Percentiles rank a stretch among this genome's conserved stretches.
These are phyloP conservation scores for Debaryomyces coudertii DNA, from an alignment of 1,139 yeast species.

Conservation along the genomic window DNA sequence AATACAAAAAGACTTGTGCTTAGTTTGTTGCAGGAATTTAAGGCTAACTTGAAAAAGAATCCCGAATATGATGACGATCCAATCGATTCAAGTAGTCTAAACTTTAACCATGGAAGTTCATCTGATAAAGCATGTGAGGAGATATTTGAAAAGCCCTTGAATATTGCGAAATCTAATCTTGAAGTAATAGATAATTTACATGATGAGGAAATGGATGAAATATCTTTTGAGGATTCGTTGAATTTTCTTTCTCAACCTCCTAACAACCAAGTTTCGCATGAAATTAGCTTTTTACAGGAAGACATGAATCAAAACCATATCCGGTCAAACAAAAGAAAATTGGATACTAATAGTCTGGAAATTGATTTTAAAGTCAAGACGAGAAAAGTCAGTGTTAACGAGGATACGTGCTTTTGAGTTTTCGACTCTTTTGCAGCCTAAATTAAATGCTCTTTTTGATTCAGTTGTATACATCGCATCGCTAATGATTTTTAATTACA, in stretches of 20 bases:
- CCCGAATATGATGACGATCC: constrained; percentile 9
- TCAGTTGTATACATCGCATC: too few relatives aligned
- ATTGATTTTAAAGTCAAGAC: constrained; percentile 1
- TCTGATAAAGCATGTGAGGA: background rate
- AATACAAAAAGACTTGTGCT: background rate
- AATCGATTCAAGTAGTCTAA: constrained; percentile 9
- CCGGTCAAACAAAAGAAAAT: background rate
- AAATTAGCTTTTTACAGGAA: background rate
- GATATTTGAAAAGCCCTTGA: background rate
- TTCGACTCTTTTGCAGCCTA: background rate
- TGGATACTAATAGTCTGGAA: background rate
- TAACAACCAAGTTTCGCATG: background rate
- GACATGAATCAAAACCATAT: background rate
- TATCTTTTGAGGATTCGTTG: constrained; percentile 23
- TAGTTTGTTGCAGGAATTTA: constrained; percentile 1
- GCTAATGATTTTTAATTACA: too few relatives aligned
- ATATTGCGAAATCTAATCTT: background rate
- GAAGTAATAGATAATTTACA: constrained; percentile 1
- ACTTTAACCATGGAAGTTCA: background rate
- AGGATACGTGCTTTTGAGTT: background rate
- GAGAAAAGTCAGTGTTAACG: constrained; percentile 10
- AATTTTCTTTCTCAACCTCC: constrained; percentile 18
- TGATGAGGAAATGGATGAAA: constrained; percentile 13
- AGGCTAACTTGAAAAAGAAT: background rate
- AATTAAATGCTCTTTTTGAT: background rate